Percentiles rank a stretch among this genome's conserved stretches.
Evolutionary conservation across 208 protist genomes (phyloP).

Genomic region (Novymonas esmeraldas): DNA sequence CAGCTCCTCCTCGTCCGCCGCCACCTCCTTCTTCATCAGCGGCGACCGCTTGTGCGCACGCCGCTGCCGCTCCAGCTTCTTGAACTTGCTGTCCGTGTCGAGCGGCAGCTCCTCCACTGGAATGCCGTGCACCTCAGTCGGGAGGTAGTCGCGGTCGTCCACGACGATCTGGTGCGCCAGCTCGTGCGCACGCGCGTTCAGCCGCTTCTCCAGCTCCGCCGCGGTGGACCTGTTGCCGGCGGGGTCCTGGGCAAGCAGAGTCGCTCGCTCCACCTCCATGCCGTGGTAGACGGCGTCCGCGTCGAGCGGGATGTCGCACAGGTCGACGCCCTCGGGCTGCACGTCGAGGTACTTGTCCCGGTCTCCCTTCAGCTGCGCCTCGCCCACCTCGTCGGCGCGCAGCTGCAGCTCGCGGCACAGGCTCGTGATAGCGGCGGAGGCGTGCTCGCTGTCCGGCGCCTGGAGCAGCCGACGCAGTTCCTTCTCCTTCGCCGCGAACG

Average conservation of each 20-base stretch:
- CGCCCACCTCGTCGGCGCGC: conserved; percentile 46
- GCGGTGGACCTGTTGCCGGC: not conserved
- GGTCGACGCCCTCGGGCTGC: conserved; percentile 54
- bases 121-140: conserved; percentile 56
- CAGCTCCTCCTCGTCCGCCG: conserved; percentile 51
- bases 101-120: conserved; percentile 68
- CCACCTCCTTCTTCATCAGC: conserved; percentile 45
- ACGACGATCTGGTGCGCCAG: conserved; percentile 44
- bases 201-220: conserved; percentile 46
- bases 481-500: conserved; percentile 48
- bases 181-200: conserved; percentile 60
- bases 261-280: conserved; percentile 65
- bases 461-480: conserved; percentile 37
- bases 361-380: conserved; percentile 50
- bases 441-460: conserved; percentile 31
- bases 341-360: conserved; percentile 60
- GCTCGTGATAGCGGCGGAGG: conserved; percentile 27
- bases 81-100: conserved; percentile 68
- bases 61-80: conserved; percentile 53
- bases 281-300: conserved; percentile 45
- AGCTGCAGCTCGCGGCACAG: conserved; percentile 53
- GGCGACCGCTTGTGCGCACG: conserved; percentile 49
- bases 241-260: conserved; percentile 50
- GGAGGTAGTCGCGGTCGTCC: conserved; percentile 50
- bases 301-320: conserved; percentile 64